Conservation (phyloP, 192 early-diverging fungal species). For the Coemansia sp. region DNA sequence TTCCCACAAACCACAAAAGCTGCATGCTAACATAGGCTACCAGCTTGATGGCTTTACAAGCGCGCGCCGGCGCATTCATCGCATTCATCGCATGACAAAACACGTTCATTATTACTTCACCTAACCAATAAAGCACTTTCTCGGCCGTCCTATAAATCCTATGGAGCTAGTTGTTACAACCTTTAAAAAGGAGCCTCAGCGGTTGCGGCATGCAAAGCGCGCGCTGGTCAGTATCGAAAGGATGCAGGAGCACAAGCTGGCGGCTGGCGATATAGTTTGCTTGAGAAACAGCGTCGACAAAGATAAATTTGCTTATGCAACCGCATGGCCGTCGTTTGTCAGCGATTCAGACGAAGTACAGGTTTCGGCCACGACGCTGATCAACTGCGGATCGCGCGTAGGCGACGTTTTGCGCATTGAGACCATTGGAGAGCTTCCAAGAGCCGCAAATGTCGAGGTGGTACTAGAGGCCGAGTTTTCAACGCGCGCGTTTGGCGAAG, state of each 20-base stretch:
- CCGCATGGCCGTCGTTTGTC: conserved; percentile 39
- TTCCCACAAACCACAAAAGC: too few relatives aligned
- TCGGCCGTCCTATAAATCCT: too few relatives aligned
- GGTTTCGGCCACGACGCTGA: conserved; percentile 17
- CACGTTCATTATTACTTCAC: too few relatives aligned
- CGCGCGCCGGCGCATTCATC: too few relatives aligned
- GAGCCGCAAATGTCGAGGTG: conserved; percentile 19
- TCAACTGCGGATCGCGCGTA: conserved; percentile 35
- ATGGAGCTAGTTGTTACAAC: conserved; percentile 15
- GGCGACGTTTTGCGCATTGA: conserved; percentile 34
- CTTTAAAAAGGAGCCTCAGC: conserved; percentile 11
- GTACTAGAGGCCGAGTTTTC: conserved; percentile 9
- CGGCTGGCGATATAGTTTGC: conserved; percentile 37
- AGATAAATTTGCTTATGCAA: conserved; percentile 17
- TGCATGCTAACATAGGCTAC: too few relatives aligned
- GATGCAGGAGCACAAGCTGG: conserved; percentile 24
- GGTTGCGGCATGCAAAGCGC: conserved; percentile 17
- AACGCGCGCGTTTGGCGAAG: conserved; percentile 10
- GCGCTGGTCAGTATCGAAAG: conserved; percentile 19
- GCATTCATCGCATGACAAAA: too few relatives aligned
- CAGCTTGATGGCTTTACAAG: too few relatives aligned
- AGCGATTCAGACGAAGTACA: conserved; percentile 13
- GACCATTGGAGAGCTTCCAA: not conserved
- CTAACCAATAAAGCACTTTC: conserved; percentile 28
- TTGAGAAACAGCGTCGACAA: conserved; percentile 3